Percentiles rank a stretch among this genome's conserved stretches.
Conservation (phyloP, 2,329 filamentous ascomycete genomes). For the Aspergillus novoparasiticus region DNA sequence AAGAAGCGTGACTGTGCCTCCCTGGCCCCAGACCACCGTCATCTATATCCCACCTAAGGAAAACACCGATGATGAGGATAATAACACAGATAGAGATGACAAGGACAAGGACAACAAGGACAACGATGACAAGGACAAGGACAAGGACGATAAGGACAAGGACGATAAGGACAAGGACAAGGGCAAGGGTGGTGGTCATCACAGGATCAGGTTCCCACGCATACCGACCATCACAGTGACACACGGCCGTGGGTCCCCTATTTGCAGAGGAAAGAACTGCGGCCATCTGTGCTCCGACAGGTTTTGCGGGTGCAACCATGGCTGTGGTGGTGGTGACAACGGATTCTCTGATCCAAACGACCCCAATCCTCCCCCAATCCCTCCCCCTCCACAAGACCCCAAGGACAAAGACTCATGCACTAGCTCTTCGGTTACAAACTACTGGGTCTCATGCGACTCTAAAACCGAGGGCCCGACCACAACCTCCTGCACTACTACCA, state of each 20-base stretch:
- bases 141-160: background rate
- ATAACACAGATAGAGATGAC: background rate
- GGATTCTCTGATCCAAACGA: background rate
- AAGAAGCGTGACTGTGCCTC: conserved; percentile 2
- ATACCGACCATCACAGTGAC: background rate
- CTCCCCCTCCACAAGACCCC: background rate
- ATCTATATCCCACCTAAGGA: conserved; percentile 1
- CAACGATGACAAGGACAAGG: background rate
- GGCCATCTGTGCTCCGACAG: background rate
- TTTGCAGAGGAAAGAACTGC: background rate
- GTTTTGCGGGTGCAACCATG: background rate
- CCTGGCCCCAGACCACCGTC: conserved; percentile 6
- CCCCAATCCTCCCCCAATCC: background rate
- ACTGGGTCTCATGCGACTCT: background rate
- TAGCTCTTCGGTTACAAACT: background rate
- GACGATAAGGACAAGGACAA: background rate
- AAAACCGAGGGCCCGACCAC: background rate
- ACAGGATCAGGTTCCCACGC: background rate
- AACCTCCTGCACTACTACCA: background rate
- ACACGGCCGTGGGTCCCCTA: background rate
- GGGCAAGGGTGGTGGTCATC: background rate
- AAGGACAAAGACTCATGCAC: background rate
- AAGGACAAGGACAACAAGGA: background rate
- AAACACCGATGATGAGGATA: background rate
- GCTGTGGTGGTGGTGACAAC: background rate